phyloP scores from a whole-genome alignment of 1,284 basidiomycete species.

The Grifola frondosa region DNA sequence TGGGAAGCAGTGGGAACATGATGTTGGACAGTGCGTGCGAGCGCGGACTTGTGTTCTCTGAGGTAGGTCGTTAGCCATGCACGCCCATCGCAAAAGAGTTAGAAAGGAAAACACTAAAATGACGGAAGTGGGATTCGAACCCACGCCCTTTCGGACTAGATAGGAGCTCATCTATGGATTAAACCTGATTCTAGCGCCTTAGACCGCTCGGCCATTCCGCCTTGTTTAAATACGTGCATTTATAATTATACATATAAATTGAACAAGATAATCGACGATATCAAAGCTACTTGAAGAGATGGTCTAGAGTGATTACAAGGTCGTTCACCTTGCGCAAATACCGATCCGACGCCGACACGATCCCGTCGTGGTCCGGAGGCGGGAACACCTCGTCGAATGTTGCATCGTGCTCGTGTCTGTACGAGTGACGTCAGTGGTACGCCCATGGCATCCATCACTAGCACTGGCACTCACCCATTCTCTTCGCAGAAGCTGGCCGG shows the following conservation, averaged over 20 bases:
- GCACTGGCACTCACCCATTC: neutral
- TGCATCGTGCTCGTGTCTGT: too few relatives aligned
- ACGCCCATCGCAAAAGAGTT: slow-evolving; percentile 79
- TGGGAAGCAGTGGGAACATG: slow-evolving; percentile 10
- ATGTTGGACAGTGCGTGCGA: slow-evolving; percentile 53
- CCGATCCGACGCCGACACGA: neutral
- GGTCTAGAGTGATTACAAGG: too few relatives aligned
- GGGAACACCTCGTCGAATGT: slow-evolving; percentile 7
- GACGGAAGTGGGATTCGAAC: slow-evolving; percentile 47
- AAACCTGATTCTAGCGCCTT: slow-evolving; percentile 23
- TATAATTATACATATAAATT: slow-evolving; percentile 25
- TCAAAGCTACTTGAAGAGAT: too few relatives aligned
- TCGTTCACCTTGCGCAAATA: too few relatives aligned
- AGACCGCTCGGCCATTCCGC: slow-evolving; percentile 24
- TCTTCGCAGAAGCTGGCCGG: neutral
- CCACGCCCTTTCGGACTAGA: slow-evolving; percentile 41
- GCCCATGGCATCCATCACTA: too few relatives aligned
- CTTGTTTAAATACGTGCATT: slow-evolving; percentile 1
- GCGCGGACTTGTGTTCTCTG: slow-evolving; percentile 63
- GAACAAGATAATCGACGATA: slow-evolving; percentile 30
- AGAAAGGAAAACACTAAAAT: too few relatives aligned
- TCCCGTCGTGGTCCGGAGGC: neutral
- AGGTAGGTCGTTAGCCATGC: slow-evolving; percentile 78
- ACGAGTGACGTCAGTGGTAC: too few relatives aligned
- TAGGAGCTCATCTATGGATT: too few relatives aligned